phyloP scores from a whole-genome alignment of 2,329 filamentous ascomycete genomes.

The Aspergillus novofumigatus region DNA sequence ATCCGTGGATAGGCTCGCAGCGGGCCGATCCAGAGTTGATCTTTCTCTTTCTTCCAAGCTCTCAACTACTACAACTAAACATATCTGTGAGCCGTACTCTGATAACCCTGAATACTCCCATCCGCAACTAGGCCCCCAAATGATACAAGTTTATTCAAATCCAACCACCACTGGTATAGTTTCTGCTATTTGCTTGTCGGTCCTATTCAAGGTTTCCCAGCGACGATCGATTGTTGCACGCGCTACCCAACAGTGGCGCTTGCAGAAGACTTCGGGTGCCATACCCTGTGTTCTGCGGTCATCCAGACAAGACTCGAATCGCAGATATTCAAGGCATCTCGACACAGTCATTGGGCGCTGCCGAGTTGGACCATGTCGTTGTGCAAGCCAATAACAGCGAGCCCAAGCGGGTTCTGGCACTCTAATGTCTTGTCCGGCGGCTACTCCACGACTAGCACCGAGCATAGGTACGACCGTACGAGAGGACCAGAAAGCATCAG shows the following conservation, averaged over 20 bases:
- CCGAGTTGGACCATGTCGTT: neutral
- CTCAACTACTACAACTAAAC: too few species aligned
- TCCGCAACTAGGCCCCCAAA: too few species aligned
- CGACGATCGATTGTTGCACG: neutral
- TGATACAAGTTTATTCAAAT: neutral
- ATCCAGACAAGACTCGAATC: too few species aligned
- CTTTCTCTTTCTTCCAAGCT: neutral
- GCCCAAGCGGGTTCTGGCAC: neutral
- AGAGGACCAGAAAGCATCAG: neutral
- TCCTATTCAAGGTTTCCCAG: neutral
- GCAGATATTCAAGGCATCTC: neutral
- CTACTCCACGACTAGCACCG: neutral
- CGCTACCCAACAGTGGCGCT: too few species aligned
- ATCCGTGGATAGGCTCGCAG: slow-evolving; percentile 1
- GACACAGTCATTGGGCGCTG: neutral
- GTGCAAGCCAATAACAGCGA: neutral
- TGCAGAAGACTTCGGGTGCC: neutral
- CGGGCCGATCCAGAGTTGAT: slow-evolving; percentile 3
- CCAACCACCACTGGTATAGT: neutral
- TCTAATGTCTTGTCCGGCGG: neutral
- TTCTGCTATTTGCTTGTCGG: neutral
- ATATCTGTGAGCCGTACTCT: too few species aligned
- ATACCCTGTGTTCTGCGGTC: too few species aligned
- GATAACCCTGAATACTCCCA: too few species aligned
- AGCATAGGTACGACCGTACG: neutral